Percentiles rank a stretch among this genome's conserved stretches.
Conservation (phyloP, 352 stramenopile species). For the Phytopythium montanum region DNA sequence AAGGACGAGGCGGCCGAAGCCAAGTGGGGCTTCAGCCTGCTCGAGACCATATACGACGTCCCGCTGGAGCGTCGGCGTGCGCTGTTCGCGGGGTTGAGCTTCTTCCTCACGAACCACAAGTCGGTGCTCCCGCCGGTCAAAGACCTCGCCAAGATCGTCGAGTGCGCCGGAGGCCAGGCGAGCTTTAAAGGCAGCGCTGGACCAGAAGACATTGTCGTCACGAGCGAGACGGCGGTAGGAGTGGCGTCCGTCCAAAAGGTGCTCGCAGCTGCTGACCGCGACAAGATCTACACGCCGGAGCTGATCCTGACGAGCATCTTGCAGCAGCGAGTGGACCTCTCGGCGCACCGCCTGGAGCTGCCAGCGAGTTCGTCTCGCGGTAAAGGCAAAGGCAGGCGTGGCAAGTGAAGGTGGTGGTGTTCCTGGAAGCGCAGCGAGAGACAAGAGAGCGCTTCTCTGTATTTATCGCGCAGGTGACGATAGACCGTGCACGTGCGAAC, state of each 20-base stretch:
- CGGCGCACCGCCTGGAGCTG: constrained; percentile 25
- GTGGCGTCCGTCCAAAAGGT: constrained; percentile 34
- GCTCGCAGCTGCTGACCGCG: constrained; percentile 18
- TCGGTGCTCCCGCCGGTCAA: constrained; percentile 41
- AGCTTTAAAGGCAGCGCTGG: constrained; percentile 23
- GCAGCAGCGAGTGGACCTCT: constrained; percentile 33
- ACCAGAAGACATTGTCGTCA: constrained; percentile 39
- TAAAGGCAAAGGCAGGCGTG: background rate
- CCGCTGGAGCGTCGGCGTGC: constrained; percentile 18
- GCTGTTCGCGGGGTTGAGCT: constrained; percentile 22
- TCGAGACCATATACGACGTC: constrained; percentile 39
- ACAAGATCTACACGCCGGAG: constrained; percentile 40
- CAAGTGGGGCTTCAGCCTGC: constrained; percentile 50
- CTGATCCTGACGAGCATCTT: constrained; percentile 43
- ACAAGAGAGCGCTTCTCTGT: background rate
- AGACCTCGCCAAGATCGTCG: constrained; percentile 47
- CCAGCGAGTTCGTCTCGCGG: constrained; percentile 3
- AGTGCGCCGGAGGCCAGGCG: constrained; percentile 40
- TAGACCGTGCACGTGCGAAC: background rate
- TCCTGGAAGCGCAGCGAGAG: too few species aligned
- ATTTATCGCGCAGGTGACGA: background rate
- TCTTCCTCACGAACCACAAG: constrained; percentile 59
- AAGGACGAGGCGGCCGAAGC: constrained; percentile 32
- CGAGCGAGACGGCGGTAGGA: constrained; percentile 28
- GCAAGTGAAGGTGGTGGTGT: background rate